These are phyloP conservation scores for Huiozyma naganishii DNA, from an alignment of 805 yeast genomes.

Conservation along the genomic window DNA sequence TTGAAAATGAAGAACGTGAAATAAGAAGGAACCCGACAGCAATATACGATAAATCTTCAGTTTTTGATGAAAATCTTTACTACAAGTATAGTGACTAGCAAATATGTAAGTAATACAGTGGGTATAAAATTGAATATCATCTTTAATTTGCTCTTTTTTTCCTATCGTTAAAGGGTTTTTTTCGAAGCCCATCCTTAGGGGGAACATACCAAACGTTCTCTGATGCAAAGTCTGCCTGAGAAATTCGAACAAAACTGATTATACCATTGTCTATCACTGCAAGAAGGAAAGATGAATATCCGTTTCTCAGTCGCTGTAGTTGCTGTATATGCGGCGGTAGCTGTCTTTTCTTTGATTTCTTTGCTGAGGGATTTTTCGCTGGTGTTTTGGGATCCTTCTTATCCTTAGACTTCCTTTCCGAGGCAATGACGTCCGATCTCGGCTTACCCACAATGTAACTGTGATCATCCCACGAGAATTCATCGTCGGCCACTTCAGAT, in stretches of 20 bases:
- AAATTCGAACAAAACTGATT: constrained; percentile 49
- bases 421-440: constrained; percentile 6
- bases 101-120: not conserved
- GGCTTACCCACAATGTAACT: constrained; percentile 11
- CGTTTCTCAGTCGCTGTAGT: constrained; percentile 36
- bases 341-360: constrained; percentile 9
- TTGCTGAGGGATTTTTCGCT: constrained; percentile 2
- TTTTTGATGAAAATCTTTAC: constrained; percentile 39
- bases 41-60: constrained; percentile 41
- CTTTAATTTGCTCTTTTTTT: not conserved
- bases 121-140: not conserved
- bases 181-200: not conserved
- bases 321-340: constrained; percentile 25
- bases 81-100: constrained; percentile 23
- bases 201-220: constrained; percentile 28
- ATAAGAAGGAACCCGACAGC: constrained; percentile 28
- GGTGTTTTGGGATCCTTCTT: constrained; percentile 1
- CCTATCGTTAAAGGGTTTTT: not conserved
- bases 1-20: constrained; percentile 15
- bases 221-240: constrained; percentile 39
- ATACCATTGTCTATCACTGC: constrained; percentile 72
- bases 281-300: constrained; percentile 41
- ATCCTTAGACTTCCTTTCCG: constrained; percentile 2
- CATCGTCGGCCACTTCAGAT: constrained; percentile 15
- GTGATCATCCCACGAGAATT: constrained; percentile 12